phyloP scores from a whole-genome alignment of 345 rosid species.

The Alliaria petiolata region DNA sequence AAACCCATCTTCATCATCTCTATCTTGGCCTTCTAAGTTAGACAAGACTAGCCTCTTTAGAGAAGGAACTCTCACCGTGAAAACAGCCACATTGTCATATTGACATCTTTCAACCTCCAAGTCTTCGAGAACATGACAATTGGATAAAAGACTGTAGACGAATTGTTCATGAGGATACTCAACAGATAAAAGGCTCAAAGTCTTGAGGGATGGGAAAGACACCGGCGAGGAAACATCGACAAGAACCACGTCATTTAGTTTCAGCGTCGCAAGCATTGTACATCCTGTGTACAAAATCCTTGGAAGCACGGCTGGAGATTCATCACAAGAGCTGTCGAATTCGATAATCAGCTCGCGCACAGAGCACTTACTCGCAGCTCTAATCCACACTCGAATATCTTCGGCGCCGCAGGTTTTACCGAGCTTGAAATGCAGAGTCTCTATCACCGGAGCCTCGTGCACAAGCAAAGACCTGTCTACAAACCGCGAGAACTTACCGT shows the following conservation, averaged over 20 bases:
- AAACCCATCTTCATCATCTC: neutral
- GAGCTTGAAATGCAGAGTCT: neutral
- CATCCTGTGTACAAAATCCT: neutral
- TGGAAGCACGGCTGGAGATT: neutral
- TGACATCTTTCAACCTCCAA: neutral
- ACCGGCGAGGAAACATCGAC: neutral
- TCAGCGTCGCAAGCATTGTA: conserved; percentile 1
- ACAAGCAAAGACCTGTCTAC: neutral
- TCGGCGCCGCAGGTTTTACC: neutral
- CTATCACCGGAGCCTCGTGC: neutral
- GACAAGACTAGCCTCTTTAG: neutral
- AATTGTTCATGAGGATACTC: conserved; percentile 3
- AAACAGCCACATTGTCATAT: neutral
- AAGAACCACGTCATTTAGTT: neutral
- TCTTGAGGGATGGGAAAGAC: conserved; percentile 1
- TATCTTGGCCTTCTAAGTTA: neutral
- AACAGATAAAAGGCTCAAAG: neutral
- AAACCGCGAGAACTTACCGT: neutral
- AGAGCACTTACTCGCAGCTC: neutral
- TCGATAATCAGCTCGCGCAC: neutral
- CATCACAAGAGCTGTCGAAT: neutral
- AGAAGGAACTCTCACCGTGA: neutral
- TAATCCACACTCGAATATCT: conserved; percentile 1
- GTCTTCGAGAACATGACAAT: conserved; percentile 18
- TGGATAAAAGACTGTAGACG: neutral